A percentile compares a stretch with the other conserved stretches of the same genome.
These are phyloP conservation scores for Lentinula edodes DNA, from an alignment of 768 basidiomycete species.

Conservation along the genomic window DNA sequence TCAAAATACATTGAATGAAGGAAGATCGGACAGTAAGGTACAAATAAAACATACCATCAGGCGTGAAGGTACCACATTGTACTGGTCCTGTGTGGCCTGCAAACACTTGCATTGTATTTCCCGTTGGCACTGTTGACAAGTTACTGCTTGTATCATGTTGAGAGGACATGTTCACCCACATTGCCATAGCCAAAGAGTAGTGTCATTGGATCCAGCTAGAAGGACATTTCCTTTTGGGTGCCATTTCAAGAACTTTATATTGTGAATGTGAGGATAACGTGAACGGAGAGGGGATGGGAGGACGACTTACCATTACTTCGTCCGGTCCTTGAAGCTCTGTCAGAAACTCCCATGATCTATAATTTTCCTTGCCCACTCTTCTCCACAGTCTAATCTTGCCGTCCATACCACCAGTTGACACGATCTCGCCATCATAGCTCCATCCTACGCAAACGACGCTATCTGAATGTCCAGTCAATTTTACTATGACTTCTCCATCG, in stretches of 20 bases:
- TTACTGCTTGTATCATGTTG: neutral
- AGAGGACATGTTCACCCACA: slow-evolving; percentile 40
- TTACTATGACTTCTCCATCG: slow-evolving; percentile 74
- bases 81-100: slow-evolving; percentile 84
- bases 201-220: slow-evolving; percentile 88
- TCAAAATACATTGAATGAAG: neutral
- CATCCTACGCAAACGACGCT: slow-evolving; percentile 78
- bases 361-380: slow-evolving; percentile 69
- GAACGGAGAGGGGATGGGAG: neutral
- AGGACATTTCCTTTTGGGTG: slow-evolving; percentile 91
- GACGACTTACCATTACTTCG: slow-evolving; percentile 78
- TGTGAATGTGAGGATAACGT: neutral
- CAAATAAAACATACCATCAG: slow-evolving; percentile 54
- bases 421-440: slow-evolving; percentile 86
- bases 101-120: slow-evolving; percentile 94
- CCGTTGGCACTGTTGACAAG: slow-evolving; percentile 73
- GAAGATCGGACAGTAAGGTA: neutral
- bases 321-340: slow-evolving; percentile 91
- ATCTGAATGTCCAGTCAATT: slow-evolving; percentile 89
- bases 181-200: slow-evolving; percentile 97
- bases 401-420: slow-evolving; percentile 98
- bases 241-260: slow-evolving; percentile 82
- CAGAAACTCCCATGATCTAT: slow-evolving; percentile 88
- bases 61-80: slow-evolving; percentile 86
- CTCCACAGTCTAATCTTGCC: slow-evolving; percentile 91